Base-by-base conservation (phyloP, 345 rosid genomes). In the Dipteronia sinensis region DNA sequence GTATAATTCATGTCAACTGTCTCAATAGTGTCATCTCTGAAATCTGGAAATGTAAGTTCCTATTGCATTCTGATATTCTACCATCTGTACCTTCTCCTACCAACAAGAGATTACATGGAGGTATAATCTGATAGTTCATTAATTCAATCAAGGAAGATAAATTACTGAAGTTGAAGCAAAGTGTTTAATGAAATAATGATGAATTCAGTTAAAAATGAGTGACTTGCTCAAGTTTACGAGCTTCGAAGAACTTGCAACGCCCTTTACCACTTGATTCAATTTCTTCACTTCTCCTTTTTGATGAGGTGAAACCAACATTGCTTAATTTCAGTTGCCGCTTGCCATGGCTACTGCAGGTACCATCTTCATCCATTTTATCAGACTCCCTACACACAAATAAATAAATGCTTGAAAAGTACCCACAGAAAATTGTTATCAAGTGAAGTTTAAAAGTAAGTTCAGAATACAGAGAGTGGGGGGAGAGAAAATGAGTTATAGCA, bases 221-320 rank as follows among this genome's bases (percentile, higher is more conserved):
- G 73, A 93, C 83, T 76, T 86, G 97, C 83, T 92, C 91, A 58
- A 93, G 94, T 82, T 88, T 90, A 72, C 97, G 91, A 62, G 97
- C 63, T 71, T 88, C 91, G 80, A 93, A 86, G 84, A 95, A 92
- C 71, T 93, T 93, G 89, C 98, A 90, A 17, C 99, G 92, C 34
- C 98, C 94, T 81, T 89, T 90, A 8, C 93, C 97, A 77, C 93
- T 90, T 13, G 99, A 93, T 85, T 90, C 97, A 34, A 74, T 83
- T 80, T 93, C 94, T 84, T 92, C 93, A 9, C 79, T 86, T 73
- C 90, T 93, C 85, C 85, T 90, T 78, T 95, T 94, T 13, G 90
- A 82, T 15, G 85, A 72, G 9, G 82, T 79, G 75, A 93, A 88
- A 38, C 98, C 97, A 38, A 91, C 82, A 73, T 83, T 88, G 81